Percentiles rank a stretch among this genome's conserved stretches.
phyloP scores from a whole-genome alignment of 805 yeast species.

The Kodamaea jinghongensis region DNA sequence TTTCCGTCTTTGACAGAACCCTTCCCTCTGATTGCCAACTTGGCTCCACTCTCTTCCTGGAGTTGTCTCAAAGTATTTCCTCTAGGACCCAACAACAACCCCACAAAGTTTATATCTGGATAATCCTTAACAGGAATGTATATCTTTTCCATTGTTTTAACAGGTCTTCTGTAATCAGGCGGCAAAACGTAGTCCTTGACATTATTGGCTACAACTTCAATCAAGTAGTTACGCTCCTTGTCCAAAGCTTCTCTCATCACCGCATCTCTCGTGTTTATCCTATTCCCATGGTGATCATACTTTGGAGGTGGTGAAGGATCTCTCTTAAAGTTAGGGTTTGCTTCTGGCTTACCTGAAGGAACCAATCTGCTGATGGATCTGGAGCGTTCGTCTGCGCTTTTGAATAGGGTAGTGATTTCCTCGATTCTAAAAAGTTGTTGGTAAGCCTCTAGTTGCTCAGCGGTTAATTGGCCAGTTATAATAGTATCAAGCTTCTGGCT shows the following conservation, averaged over 20 bases:
- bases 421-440: slow-evolving; percentile 69
- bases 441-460: slow-evolving; percentile 78
- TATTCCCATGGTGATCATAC: slow-evolving; percentile 78
- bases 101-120: slow-evolving; percentile 92
- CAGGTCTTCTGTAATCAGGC: slow-evolving; percentile 66
- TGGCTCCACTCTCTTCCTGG: slow-evolving; percentile 85
- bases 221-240: slow-evolving; percentile 73
- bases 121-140: slow-evolving; percentile 82
- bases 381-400: slow-evolving; percentile 26
- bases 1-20: slow-evolving; percentile 96
- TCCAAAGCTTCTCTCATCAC: slow-evolving; percentile 62
- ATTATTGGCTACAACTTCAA: slow-evolving; percentile 68
- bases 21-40: slow-evolving; percentile 86
- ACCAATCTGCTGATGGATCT: slow-evolving; percentile 45
- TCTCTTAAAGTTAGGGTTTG: slow-evolving; percentile 37
- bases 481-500: slow-evolving; percentile 28
- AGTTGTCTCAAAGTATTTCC: slow-evolving; percentile 82
- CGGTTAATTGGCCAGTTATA: slow-evolving; percentile 43
- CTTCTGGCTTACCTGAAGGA: slow-evolving; percentile 35
- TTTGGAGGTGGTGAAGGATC: slow-evolving; percentile 93
- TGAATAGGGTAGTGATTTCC: slow-evolving; percentile 66
- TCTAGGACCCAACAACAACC: slow-evolving; percentile 89
- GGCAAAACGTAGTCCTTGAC: slow-evolving; percentile 84
- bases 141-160: slow-evolving; percentile 71
- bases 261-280: slow-evolving; percentile 79